Conservation (phyloP, 345 rosid genomes). For the Hypericum androsaemum region DNA sequence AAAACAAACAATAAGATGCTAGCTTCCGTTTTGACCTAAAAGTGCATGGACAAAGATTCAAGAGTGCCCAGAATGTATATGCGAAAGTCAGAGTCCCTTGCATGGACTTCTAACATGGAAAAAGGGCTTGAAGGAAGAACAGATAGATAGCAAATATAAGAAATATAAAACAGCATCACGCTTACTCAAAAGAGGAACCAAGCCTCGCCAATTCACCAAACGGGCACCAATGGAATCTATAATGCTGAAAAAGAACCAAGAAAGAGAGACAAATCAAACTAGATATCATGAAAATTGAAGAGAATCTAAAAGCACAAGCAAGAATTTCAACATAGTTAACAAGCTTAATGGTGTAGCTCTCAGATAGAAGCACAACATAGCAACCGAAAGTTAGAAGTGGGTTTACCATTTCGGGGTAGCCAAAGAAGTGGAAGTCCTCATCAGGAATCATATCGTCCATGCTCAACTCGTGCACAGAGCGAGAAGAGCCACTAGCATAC, state of each 20-base stretch:
- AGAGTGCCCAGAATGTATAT: too few relatives aligned
- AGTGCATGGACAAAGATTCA: too few relatives aligned
- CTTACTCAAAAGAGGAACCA: conserved; percentile 53
- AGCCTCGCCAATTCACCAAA: conserved; percentile 41
- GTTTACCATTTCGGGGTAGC: conserved; percentile 51
- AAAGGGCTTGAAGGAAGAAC: neutral
- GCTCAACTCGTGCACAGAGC: conserved; percentile 39
- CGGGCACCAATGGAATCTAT: conserved; percentile 58
- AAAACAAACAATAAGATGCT: too few relatives aligned
- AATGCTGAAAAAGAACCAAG: neutral
- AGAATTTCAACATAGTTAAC: neutral
- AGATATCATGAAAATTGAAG: too few relatives aligned
- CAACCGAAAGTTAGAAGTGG: too few relatives aligned
- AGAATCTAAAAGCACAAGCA: neutral
- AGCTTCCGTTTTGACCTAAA: too few relatives aligned
- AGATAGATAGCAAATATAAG: neutral
- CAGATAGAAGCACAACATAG: too few relatives aligned
- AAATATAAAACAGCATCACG: conserved; percentile 6
- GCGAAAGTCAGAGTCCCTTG: too few relatives aligned
- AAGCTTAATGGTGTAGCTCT: neutral
- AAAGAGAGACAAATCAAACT: too few relatives aligned
- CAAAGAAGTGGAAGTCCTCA: conserved; percentile 41
- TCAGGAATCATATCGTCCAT: conserved; percentile 56
- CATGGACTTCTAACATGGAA: too few relatives aligned
- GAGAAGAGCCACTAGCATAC: conserved; percentile 48